Percentiles rank a stretch among this genome's conserved stretches.
Conservation (phyloP, 2,329 filamentous ascomycete genomes). For the Talaromyces sp. region DNA sequence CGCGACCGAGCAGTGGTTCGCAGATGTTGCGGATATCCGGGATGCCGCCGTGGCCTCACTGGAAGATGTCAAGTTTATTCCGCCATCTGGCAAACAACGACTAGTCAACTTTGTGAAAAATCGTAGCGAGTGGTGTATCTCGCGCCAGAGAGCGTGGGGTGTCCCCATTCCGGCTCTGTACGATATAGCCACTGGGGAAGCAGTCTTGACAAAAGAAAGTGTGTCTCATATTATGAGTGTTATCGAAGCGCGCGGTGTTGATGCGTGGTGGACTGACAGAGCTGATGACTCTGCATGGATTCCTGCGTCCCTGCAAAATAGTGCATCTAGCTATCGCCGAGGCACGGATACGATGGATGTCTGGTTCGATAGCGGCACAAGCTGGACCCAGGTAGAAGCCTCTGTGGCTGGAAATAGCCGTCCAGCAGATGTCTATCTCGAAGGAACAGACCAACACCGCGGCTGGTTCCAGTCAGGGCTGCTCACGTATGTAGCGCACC, state of each 20-base stretch:
- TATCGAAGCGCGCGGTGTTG: constrained; percentile 71
- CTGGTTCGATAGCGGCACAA: constrained; percentile 97
- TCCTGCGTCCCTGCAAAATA: constrained; percentile 53
- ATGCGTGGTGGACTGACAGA: constrained; percentile 90
- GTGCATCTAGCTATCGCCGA: constrained; percentile 54
- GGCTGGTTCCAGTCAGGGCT: constrained; percentile 98
- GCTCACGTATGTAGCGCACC: constrained; percentile 70
- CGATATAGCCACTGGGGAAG: constrained; percentile 60
- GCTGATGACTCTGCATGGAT: constrained; percentile 74
- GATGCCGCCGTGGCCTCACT: constrained; percentile 65
- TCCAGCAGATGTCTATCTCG: constrained; percentile 78
- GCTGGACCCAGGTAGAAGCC: constrained; percentile 61
- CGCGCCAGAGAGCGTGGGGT: constrained; percentile 90
- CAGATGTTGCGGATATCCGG: constrained; percentile 82
- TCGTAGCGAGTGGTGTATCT: constrained; percentile 96
- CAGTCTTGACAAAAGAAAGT: constrained; percentile 71
- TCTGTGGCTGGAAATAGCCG: constrained; percentile 25
- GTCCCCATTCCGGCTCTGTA: constrained; percentile 93
- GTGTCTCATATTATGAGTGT: constrained; percentile 79
- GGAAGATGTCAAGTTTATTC: constrained; percentile 69
- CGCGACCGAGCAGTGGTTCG: constrained; percentile 97
- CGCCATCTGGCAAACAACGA: constrained; percentile 65
- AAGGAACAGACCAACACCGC: constrained; percentile 92
- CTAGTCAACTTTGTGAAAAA: constrained; percentile 82
- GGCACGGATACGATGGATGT: constrained; percentile 98